Evolutionary conservation across 768 basidiomycete genomes (phyloP).

Genomic region (Auriscalpium orientale): DNA sequence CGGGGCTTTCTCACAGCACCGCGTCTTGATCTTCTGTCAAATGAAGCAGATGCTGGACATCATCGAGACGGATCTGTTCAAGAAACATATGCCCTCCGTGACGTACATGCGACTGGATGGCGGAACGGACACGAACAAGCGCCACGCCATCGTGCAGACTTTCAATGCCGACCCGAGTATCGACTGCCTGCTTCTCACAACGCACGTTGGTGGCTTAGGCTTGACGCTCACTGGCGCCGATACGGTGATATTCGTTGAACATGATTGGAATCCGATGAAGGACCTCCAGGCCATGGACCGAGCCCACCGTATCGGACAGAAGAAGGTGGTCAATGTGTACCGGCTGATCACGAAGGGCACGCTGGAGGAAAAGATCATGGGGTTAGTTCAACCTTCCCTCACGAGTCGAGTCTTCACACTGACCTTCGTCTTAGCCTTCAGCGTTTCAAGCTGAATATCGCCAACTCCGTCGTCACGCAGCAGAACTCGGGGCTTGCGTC

Average conservation of each 20-base stretch:
- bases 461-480: constrained; percentile 92
- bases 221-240: constrained; percentile 96
- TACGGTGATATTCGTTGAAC: constrained; percentile 98
- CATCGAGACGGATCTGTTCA: constrained; percentile 91
- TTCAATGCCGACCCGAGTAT: constrained; percentile 98
- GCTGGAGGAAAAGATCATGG: constrained; percentile 99
- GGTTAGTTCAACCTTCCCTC: constrained; percentile 42
- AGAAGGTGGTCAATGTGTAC: constrained; percentile 98
- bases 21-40: constrained; percentile 99
- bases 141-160: constrained; percentile 94
- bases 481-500: constrained; percentile 90
- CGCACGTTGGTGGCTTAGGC: constrained; percentile 93
- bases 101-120: constrained; percentile 99
- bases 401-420: constrained; percentile 8
- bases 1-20: constrained; percentile 81
- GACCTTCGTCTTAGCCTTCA: constrained; percentile 55
- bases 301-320: constrained; percentile 96
- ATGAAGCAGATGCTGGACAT: constrained; percentile 99
- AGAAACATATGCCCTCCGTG: constrained; percentile 85
- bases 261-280: constrained; percentile 99
- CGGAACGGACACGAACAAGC: constrained; percentile 83
- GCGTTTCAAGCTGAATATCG: constrained; percentile 98
- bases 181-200: constrained; percentile 91
- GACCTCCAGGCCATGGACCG: constrained; percentile 99
- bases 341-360: constrained; percentile 95